Evolutionary conservation across 202 grass and related monocot genomes (phyloP).

Genomic region (Carex sylvatica): DNA sequence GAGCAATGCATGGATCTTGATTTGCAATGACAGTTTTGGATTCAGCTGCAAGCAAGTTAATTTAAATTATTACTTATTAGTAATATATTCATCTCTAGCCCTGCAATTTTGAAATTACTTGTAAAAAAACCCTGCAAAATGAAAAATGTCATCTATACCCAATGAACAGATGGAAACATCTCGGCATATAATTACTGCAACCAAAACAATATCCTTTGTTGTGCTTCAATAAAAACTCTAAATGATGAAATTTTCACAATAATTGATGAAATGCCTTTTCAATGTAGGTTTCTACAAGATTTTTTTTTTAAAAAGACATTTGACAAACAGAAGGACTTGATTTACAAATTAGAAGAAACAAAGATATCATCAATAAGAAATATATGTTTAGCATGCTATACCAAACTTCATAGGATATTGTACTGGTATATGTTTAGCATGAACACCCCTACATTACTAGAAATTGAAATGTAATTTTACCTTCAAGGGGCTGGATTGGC

Average conservation of each 20-base stretch:
- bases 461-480: constrained; percentile 35
- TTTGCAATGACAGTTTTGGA: constrained; percentile 59
- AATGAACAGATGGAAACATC: neutral
- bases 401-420: neutral
- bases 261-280: neutral
- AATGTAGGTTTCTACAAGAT: neutral
- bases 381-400: neutral
- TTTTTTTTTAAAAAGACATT: neutral
- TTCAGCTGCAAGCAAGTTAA: constrained; percentile 43
- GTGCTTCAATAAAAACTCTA: neutral
- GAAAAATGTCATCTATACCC: neutral
- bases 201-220: neutral
- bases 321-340: constrained; percentile 10
- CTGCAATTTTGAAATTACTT: neutral
- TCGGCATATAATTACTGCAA: neutral
- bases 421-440: neutral
- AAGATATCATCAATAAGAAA: neutral
- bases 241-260: neutral
- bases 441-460: neutral
- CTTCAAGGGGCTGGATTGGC: constrained; percentile 33
- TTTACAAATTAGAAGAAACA: neutral
- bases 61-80: neutral
- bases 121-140: neutral
- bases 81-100: neutral
- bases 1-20: constrained; percentile 78